These are phyloP conservation scores for Physcomitrium patens DNA, from an alignment of 225 moss, liverwort and hornwort species.

Conservation along the genomic window DNA sequence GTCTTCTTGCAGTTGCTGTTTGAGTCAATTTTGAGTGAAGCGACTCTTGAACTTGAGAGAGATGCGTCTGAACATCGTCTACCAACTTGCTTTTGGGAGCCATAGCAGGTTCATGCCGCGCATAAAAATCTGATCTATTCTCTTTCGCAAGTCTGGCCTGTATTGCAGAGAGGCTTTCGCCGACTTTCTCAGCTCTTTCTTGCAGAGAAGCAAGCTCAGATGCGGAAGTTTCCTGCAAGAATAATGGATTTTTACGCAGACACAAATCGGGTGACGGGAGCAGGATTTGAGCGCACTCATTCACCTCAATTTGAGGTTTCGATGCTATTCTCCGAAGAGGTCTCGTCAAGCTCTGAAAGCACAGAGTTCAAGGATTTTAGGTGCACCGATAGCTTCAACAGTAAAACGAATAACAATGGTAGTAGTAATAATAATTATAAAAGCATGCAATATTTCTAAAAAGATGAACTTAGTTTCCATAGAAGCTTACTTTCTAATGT, in stretches of 20 bases:
- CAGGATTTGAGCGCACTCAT: slow-evolving; percentile 10
- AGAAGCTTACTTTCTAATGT: neutral
- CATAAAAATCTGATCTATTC: slow-evolving; percentile 12
- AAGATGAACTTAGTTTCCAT: neutral
- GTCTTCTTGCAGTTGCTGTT: slow-evolving; percentile 14
- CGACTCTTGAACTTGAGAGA: slow-evolving; percentile 49
- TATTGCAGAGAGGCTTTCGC: slow-evolving; percentile 41
- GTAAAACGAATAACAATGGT: too few species aligned
- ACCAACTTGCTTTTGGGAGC: slow-evolving; percentile 49
- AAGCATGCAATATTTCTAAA: too few species aligned
- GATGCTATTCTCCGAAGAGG: slow-evolving; percentile 20
- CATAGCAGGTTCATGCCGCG: slow-evolving; percentile 32
- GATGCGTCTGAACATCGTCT: slow-evolving; percentile 45
- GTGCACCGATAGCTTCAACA: neutral
- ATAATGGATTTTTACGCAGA: slow-evolving; percentile 51
- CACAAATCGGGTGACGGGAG: slow-evolving; percentile 31
- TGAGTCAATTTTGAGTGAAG: slow-evolving; percentile 39
- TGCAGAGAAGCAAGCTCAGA: slow-evolving; percentile 47
- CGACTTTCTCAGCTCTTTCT: slow-evolving; percentile 45
- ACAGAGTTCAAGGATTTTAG: neutral
- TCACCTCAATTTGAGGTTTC: slow-evolving; percentile 24
- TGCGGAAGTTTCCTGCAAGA: slow-evolving; percentile 39
- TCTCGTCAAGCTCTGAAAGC: slow-evolving; percentile 44
- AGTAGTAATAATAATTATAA: too few species aligned
- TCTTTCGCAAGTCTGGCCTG: slow-evolving; percentile 43